These are phyloP conservation scores for Chiua virens DNA, from an alignment of 768 basidiomycete species.

Conservation along the genomic window DNA sequence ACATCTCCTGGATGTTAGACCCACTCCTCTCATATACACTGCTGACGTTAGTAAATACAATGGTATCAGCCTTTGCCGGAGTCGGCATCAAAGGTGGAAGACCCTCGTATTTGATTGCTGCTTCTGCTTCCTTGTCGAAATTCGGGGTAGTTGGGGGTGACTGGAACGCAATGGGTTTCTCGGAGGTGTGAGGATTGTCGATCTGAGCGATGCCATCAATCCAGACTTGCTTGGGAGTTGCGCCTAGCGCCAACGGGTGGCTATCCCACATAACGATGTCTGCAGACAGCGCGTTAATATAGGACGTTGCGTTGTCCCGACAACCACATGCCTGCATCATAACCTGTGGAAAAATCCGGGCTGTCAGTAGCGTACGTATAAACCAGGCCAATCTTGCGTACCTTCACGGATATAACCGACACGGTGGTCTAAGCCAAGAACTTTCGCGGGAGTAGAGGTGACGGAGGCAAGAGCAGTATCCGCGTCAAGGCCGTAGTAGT, in stretches of 20 bases:
- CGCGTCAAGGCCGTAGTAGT: constrained; percentile 62
- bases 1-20: too few species aligned
- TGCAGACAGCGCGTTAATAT: not conserved
- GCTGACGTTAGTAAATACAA: constrained; percentile 68
- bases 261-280: constrained; percentile 79
- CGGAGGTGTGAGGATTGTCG: constrained; percentile 40
- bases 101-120: constrained; percentile 66
- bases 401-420: constrained; percentile 63
- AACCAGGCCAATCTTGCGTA: not conserved
- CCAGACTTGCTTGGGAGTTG: constrained; percentile 74
- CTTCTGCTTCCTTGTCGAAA: constrained; percentile 65
- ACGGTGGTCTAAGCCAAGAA: constrained; percentile 73
- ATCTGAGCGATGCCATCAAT: constrained; percentile 85
- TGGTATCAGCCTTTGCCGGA: constrained; percentile 34
- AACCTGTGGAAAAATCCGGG: constrained; percentile 24
- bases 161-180: constrained; percentile 42
- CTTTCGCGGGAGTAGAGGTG: constrained; percentile 63
- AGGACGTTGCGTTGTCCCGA: too few species aligned
- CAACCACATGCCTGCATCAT: constrained; percentile 43
- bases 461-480: constrained; percentile 62
- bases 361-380: not conserved
- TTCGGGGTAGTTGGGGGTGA: constrained; percentile 58
- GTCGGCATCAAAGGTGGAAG: constrained; percentile 64
- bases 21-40: constrained; percentile 37
- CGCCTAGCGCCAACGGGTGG: constrained; percentile 72